Percentiles rank a stretch among this genome's conserved stretches.
phyloP scores from a whole-genome alignment of 352 stramenopile species.

The Pythium periplocum region DNA sequence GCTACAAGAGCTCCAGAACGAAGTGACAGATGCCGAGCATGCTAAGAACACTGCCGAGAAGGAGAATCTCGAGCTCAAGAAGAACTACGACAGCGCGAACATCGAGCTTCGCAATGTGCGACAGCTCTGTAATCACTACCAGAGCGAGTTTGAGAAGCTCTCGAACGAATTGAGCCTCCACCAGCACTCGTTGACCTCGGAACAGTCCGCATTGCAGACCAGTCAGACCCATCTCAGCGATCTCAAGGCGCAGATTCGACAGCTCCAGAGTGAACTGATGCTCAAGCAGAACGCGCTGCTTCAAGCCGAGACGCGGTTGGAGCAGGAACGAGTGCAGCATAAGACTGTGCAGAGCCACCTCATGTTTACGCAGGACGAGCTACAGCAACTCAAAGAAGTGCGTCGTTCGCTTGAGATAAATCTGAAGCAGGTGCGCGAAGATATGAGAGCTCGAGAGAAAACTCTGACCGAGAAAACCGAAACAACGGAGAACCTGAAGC shows the following conservation, averaged over 20 bases:
- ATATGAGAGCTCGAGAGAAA: constrained; percentile 51
- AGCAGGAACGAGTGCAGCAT: constrained; percentile 57
- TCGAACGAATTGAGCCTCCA: constrained; percentile 53
- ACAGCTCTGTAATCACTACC: constrained; percentile 59
- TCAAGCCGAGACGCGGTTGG: constrained; percentile 56
- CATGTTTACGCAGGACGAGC: constrained; percentile 50
- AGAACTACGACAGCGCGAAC: constrained; percentile 46
- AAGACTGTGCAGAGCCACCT: constrained; percentile 56
- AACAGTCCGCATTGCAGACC: constrained; percentile 46
- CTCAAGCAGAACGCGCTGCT: constrained; percentile 40
- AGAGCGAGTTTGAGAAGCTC: constrained; percentile 72
- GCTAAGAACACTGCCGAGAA: constrained; percentile 33
- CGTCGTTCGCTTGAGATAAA: constrained; percentile 48
- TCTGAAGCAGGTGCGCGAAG: constrained; percentile 49
- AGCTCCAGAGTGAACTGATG: constrained; percentile 59
- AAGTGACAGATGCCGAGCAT: constrained; percentile 25
- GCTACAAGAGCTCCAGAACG: constrained; percentile 40
- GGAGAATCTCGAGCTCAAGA: constrained; percentile 41
- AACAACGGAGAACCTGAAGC: constrained; percentile 57
- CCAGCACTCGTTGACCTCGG: constrained; percentile 53
- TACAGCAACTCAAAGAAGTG: constrained; percentile 45
- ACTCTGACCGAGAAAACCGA: constrained; percentile 62
- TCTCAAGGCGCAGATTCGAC: constrained; percentile 50
- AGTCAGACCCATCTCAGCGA: constrained; percentile 51
- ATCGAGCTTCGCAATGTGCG: constrained; percentile 52